A percentile compares a stretch with the other conserved stretches of the same genome.
Conservation (phyloP, 83 land plant species). For the Thuja plicata region DNA sequence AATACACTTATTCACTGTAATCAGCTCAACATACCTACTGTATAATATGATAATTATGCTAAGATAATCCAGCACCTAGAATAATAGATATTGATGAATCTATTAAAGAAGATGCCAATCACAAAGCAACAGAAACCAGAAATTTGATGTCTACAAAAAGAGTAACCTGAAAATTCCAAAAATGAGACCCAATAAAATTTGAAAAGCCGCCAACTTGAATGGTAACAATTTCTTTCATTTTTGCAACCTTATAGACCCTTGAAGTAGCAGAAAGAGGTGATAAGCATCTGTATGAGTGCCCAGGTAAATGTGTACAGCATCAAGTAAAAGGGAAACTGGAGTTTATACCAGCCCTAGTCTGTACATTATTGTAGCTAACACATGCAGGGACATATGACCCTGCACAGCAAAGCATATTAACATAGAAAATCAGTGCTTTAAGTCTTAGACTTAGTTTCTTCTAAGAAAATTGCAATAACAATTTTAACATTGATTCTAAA, state of each 20-base stretch:
- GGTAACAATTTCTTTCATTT: constrained; percentile 88
- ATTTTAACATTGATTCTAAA: neutral
- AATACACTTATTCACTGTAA: neutral
- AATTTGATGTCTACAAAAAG: neutral
- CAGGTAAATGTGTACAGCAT: neutral
- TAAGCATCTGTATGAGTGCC: neutral
- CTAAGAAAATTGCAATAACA: neutral
- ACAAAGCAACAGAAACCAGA: neutral
- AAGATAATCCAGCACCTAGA: neutral
- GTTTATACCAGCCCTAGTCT: neutral
- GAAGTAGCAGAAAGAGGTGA: neutral
- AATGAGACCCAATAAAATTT: constrained; percentile 85
- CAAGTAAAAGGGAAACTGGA: neutral
- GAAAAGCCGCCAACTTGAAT: constrained; percentile 85
- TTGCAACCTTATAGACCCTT: neutral
- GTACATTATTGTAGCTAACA: neutral
- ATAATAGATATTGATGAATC: neutral
- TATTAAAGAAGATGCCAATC: neutral
- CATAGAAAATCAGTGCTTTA: neutral
- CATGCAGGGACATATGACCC: neutral
- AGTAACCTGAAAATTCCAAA: constrained; percentile 94
- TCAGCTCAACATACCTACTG: neutral
- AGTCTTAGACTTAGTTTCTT: neutral
- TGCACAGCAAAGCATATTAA: neutral
- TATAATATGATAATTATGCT: neutral